These are phyloP conservation scores for Mycena pura DNA, from an alignment of 768 basidiomycete species.

Conservation along the genomic window DNA sequence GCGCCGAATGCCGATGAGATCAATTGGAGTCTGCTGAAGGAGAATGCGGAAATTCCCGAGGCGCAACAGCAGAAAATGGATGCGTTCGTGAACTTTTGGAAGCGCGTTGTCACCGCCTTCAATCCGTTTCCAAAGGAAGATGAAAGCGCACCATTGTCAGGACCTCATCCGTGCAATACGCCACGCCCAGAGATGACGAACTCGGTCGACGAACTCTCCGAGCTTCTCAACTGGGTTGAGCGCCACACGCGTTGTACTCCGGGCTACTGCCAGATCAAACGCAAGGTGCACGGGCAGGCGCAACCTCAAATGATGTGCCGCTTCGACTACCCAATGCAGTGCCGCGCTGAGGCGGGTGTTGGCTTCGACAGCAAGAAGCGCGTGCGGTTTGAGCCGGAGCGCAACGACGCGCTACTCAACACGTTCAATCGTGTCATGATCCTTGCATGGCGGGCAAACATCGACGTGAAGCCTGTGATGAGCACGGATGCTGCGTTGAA, in stretches of 20 bases:
- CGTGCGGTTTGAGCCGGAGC: conserved; percentile 9
- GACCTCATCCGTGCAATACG: conserved; percentile 19
- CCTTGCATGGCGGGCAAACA: conserved; percentile 33
- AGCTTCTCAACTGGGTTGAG: conserved; percentile 30
- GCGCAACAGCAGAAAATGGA: conserved; percentile 15
- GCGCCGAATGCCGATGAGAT: conserved; percentile 29
- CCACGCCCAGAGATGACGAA: conserved; percentile 6
- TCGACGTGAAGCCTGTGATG: conserved; percentile 30
- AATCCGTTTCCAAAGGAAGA: conserved; percentile 21
- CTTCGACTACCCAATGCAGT: conserved; percentile 20
- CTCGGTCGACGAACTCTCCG: conserved; percentile 30
- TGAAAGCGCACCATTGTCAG: conserved; percentile 13
- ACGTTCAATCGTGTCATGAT: conserved; percentile 27
- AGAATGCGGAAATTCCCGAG: background rate
- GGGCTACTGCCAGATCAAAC: too few species aligned
- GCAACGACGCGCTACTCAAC: conserved; percentile 32
- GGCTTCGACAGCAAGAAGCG: conserved; percentile 18
- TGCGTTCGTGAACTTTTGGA: conserved; percentile 16
- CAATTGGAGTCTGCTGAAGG: conserved; percentile 15
- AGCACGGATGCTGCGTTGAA: conserved; percentile 20
- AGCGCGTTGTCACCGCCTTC: conserved; percentile 10
- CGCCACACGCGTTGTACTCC: conserved; percentile 29
- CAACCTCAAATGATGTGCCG: conserved; percentile 21
- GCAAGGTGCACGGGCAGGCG: conserved; percentile 8
- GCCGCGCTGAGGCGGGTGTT: background rate